Evolutionary conservation across 2,329 filamentous ascomycete species (phyloP), one percentile per base, ranked within the genome.

Genomic region (Colletotrichum gigasporum): DNA sequence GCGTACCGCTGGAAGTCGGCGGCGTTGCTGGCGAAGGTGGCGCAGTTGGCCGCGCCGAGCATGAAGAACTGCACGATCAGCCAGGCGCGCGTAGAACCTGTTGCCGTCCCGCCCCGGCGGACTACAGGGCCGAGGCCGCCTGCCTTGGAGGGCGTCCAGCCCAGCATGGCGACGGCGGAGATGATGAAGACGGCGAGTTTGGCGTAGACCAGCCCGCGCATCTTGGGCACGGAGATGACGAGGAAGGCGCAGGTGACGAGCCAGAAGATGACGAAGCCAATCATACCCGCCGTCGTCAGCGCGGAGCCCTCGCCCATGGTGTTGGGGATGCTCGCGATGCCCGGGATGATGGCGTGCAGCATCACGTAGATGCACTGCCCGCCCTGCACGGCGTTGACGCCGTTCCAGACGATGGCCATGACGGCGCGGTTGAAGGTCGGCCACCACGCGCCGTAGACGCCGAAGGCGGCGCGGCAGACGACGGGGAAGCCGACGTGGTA

Each of bases 91-190:
- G 71, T 71, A 5, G 71, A 68, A 0, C 79, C 79, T 5, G 87
- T 79, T 5, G 88, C 78, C 5, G 80, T 87, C 44, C 86, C 85
- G 0, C 85, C 80, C 73, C 95, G 90, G 58, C 89, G 83, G n/a
- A 97, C 85, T 32, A 77, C 69, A 10, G 71, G 52, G 51, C 73
- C 63, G 60, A 94, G 85, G 1, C 94, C 94, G 42, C 93, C 87
- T 26, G 94, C 94, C 26, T 91, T 87, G 30, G 92, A 88, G n/a
- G 97, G 84, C 1, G 92, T 87, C 78, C 79, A 80, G 7, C 60
- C 69, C 4, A 75, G 67, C 77, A 81, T 80, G 2, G 76, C 75
- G 24, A 79, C 69, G 3, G 77, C 75, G 5, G 74, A 77, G 24
- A 74, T 66, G 37, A 77, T 64, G 62, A 77, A 80, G 28, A 80